Percentiles rank a stretch among this genome's conserved stretches.
Evolutionary conservation across 2,329 filamentous ascomycete species (phyloP).

Genomic region (Mollisia scopiformis): DNA sequence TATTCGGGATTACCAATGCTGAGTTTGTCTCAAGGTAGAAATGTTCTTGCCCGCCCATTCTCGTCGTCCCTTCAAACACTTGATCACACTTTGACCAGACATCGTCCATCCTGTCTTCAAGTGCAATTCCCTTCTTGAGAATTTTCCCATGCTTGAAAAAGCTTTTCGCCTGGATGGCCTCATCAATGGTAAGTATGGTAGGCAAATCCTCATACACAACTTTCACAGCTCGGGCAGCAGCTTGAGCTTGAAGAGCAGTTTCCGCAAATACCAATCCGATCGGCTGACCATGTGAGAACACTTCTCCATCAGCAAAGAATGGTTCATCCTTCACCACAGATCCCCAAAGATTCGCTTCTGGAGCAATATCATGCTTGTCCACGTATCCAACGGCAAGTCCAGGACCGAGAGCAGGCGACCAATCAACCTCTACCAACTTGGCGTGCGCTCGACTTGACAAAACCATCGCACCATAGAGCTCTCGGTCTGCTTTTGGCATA

Average conservation of each 20-base stretch:
- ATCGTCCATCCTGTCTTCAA: constrained; percentile 54
- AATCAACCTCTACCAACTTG: constrained; percentile 77
- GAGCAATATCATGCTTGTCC: constrained; percentile 78
- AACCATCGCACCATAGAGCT: constrained; percentile 84
- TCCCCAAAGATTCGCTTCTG: constrained; percentile 86
- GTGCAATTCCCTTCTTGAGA: constrained; percentile 79
- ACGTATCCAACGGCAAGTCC: constrained; percentile 79
- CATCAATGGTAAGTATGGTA: constrained; percentile 87
- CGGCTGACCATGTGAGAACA: constrained; percentile 87
- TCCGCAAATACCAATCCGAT: constrained; percentile 88
- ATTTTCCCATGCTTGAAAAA: constrained; percentile 81
- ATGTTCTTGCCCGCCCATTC: constrained; percentile 95
- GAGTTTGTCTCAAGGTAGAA: constrained; percentile 96
- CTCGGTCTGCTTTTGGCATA: constrained; percentile 81
- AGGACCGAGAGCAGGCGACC: constrained; percentile 63
- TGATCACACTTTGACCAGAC: constrained; percentile 30
- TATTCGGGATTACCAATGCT: constrained; percentile 80
- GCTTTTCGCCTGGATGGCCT: constrained; percentile 86
- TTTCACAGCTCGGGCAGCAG: constrained; percentile 79
- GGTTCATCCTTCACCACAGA: constrained; percentile 71
- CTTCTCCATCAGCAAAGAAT: constrained; percentile 88
- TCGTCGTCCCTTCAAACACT: constrained; percentile 70
- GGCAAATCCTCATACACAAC: constrained; percentile 90
- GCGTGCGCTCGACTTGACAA: constrained; percentile 87
- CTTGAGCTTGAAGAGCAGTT: constrained; percentile 75